These are phyloP conservation scores for Tetratostichococcus sp. DNA, from an alignment of 139 green algal genomes.

Conservation along the genomic window DNA sequence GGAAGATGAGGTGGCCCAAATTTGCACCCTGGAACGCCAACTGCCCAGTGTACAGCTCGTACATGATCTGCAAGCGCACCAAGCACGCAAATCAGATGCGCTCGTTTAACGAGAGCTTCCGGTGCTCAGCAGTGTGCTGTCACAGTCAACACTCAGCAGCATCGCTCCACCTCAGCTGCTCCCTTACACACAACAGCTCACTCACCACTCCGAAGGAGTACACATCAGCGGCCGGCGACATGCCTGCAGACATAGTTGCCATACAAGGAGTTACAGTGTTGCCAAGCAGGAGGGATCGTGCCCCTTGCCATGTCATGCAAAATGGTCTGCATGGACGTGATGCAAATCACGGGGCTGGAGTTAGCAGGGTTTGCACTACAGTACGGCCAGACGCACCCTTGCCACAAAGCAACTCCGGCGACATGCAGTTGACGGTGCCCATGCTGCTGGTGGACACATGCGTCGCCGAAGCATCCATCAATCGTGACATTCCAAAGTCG, in stretches of 20 bases:
- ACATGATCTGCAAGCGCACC: no score
- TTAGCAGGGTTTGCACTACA: no score
- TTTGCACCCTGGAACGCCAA: constrained; percentile 20
- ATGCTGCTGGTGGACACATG: constrained; percentile 36
- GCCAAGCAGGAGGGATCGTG: neutral
- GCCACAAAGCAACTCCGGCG: constrained; percentile 37
- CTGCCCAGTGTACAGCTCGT: constrained; percentile 30
- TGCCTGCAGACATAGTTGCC: neutral
- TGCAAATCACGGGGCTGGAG: no score
- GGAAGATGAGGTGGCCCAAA: constrained; percentile 36
- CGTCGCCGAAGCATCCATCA: constrained; percentile 25
- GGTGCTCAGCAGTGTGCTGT: no score
- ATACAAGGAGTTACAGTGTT: no score
- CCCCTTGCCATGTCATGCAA: neutral
- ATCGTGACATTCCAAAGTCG: constrained; percentile 44
- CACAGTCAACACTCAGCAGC: no score
- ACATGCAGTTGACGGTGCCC: constrained; percentile 41
- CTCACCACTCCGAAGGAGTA: constrained; percentile 47
- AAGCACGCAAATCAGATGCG: no score
- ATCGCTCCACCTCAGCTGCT: no score
- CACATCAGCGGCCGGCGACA: constrained; percentile 33
- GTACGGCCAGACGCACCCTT: neutral
- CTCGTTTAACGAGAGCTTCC: no score
- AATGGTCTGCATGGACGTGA: no score
- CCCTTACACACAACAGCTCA: no score